Base-by-base conservation (phyloP, 2,329 filamentous ascomycete genomes). In the Pseudodiploospora longispora region DNA sequence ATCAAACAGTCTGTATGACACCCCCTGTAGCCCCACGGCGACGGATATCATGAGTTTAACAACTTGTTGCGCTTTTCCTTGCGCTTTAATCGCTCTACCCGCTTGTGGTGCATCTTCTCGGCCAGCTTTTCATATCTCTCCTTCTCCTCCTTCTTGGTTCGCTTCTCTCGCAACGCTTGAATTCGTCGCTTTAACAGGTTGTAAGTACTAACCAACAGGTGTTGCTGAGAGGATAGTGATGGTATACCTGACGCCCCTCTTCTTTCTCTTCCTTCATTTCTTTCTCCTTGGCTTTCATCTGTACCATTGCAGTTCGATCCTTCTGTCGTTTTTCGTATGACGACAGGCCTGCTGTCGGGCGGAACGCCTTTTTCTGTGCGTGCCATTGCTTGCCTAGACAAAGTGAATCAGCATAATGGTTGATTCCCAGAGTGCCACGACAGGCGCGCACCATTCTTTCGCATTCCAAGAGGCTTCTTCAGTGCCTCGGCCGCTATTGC, bases 201-300 rank as follows among this genome's bases (percentile, higher is more conserved):
- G 48, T 55, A 35, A 38, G 41, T 19, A 47, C 4, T 9, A 36
- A 31, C 28, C 9, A 38, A 12, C 36, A 30, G 5, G 12, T 32
- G 19, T n/a, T 6, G 30, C 10, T n/a, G n/a, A 12, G 28, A 36
- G 39, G 6, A 37, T n/a, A 36, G 27, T 10, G 12, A 10, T 10
- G 19, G 38, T 41, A 50, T 66, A 93, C 89, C 74, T 91, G 74
- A 68, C 88, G 78, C 65, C 85, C 84, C n/a, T 84, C 79, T 61
- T 95, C 89, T 68, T 95, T 96, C 70, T 96, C 93, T 1, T 89
- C 87, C 71, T 91, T 94, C 80, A 98, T 81, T 65, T 96, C 89
- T 67, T 87, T 90, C 69, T 97, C 93, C 59, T 88, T 89, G 32
- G 88, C 87, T 70, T 96, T 97, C 56, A 86, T 78, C n/a, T 87